phyloP scores from a whole-genome alignment of 2,329 filamentous ascomycete genomes.

The Ophiostoma fasciatum region DNA sequence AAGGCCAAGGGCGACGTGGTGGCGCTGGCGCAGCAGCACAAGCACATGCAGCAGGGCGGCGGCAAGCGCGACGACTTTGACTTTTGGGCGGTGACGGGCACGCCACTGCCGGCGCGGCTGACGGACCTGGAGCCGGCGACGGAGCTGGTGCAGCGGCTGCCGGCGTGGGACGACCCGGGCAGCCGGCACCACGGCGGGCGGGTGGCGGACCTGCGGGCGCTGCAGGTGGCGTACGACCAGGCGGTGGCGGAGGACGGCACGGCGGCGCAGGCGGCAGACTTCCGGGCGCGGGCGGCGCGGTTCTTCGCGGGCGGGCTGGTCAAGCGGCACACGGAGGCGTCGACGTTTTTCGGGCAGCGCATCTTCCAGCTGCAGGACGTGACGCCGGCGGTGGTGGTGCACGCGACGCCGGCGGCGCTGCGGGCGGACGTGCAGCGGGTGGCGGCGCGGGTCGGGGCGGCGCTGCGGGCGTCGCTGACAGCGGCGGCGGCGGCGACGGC shows the following conservation, averaged over 20 bases:
- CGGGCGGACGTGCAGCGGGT: conserved; percentile 19
- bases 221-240: conserved; percentile 10
- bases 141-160: conserved; percentile 10
- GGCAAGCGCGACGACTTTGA: conserved; percentile 7
- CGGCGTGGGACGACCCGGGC: conserved; percentile 8
- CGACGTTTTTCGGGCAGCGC: conserved; percentile 10
- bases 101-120: conserved; percentile 11
- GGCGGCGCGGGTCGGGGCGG: conserved; percentile 15
- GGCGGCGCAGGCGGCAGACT: conserved; percentile 6
- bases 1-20: conserved; percentile 8
- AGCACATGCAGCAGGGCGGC: conserved; percentile 5
- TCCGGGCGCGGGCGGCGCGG: conserved; percentile 5
- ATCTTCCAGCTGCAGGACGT: conserved; percentile 12
- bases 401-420: conserved; percentile 16
- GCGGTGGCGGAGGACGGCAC: conserved; percentile 11
- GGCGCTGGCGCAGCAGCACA: conserved; percentile 10
- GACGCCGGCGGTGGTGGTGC: conserved; percentile 7
- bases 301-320: conserved; percentile 12
- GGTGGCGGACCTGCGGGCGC: conserved; percentile 5
- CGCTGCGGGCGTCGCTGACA: conserved; percentile 3
- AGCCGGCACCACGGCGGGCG: conserved; percentile 8
- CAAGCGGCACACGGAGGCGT: conserved; percentile 12
- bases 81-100: conserved; percentile 15
- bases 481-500: neutral
- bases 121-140: conserved; percentile 10